Evolutionary conservation across 768 basidiomycete species (phyloP), one percentile per base, ranked within the genome.

Genomic region (Hericium erinaceus): DNA sequence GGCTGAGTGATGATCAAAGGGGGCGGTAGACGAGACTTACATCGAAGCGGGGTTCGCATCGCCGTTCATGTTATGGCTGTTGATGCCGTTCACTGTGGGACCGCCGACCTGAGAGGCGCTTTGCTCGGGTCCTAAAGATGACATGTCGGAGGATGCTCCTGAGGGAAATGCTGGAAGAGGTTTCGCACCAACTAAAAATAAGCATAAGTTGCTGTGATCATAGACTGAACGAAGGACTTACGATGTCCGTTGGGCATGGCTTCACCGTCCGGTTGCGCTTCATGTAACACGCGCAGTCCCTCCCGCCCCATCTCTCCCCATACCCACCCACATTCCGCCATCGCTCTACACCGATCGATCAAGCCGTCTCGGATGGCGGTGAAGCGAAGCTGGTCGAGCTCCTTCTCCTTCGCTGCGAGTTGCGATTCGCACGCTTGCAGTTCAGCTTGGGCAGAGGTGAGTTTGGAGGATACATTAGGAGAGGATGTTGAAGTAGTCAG

Each of bases 351-450:
- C 3, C 91, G 77, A 3, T 74, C 72, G 1, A 79, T 75, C 20
- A 93, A 73, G 0, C 88, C 88, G 46, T 83, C 79, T 6, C 77
- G 73, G 12, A 89, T 75, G 8, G 84, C 74, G n/a, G 72, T 72
- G n/a, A 73, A 68, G 0, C 89, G 75, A 51, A 77, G 71, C 0
- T 65, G 64, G 5, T 78, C 78, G 7, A 91, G 76, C 57, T 84
- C 84, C 18, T 71, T 76, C 66, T 93, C 89, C 67, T 89, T 89
- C 26, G 72, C 58, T 0, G 84, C 84, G 2, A 93, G 76, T 56
- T 86, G 86, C 0, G 79, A 74, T 66, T 93, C 90, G 67, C 91
- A 93, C 9, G 88, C 91, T 64, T 90, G 89, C 18, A 92, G 74
- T 61, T 92, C 87, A 0, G 84, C 73, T 61, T 92, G 90, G 0